Conservation (phyloP, 768 basidiomycete genomes). For the Lentinula lateritia region DNA sequence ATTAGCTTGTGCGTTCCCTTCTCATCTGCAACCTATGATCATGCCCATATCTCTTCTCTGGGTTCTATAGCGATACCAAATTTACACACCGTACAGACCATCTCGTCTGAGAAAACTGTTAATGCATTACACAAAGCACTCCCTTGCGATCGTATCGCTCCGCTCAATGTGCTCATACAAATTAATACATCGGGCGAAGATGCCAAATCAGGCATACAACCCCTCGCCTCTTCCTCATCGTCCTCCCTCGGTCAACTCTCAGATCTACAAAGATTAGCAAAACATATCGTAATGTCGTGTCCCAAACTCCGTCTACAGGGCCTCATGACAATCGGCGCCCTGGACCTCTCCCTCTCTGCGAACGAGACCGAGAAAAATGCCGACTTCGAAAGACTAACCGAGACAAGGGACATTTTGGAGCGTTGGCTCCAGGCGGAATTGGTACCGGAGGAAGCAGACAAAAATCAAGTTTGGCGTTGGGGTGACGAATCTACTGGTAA, state of each 20-base stretch:
- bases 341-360: conserved; percentile 59
- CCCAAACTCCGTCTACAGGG: conserved; percentile 75
- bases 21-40: neutral
- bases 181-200: conserved; percentile 95
- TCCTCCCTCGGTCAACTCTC: conserved; percentile 16
- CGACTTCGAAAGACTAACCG: conserved; percentile 71
- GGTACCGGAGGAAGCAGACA: conserved; percentile 8
- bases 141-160: conserved; percentile 43
- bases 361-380: conserved; percentile 42
- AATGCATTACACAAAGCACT: conserved; percentile 73
- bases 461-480: conserved; percentile 25
- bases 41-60: neutral
- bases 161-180: conserved; percentile 83
- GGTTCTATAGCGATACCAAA: conserved; percentile 71
- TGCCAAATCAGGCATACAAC: conserved; percentile 79
- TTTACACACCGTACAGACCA: conserved; percentile 80
- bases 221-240: conserved; percentile 32
- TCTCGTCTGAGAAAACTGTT: conserved; percentile 79
- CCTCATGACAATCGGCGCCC: conserved; percentile 94
- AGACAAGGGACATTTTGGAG: conserved; percentile 57
- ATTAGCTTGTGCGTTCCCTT: conserved; percentile 59
- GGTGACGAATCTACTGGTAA: conserved; percentile 42
- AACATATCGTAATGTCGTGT: conserved; percentile 65
- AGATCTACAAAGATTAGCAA: conserved; percentile 64
- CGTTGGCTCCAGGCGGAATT: conserved; percentile 30